Percentiles rank a stretch among this genome's conserved stretches.
Evolutionary conservation across 2,329 filamentous ascomycete genomes (phyloP).

Genomic region (Claviceps sp.): DNA sequence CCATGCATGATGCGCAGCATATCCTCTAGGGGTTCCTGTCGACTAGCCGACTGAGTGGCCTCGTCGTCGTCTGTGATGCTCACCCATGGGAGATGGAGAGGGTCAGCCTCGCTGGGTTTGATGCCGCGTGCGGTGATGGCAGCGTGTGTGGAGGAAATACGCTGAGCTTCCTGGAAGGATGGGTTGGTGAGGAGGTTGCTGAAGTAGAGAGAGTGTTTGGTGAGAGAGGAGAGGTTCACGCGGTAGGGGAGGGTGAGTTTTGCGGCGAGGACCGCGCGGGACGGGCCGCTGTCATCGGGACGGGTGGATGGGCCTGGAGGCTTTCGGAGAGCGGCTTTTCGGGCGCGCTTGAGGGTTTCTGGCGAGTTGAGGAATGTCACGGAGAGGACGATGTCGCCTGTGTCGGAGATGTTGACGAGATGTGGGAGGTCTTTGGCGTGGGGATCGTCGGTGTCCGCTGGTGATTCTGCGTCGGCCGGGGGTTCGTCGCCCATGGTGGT

Average conservation of each 20-base stretch:
- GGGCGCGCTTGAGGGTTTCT: constrained; percentile 32
- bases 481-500: constrained; percentile 2
- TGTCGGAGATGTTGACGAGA: constrained; percentile 36
- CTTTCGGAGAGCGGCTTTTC: constrained; percentile 19
- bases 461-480: constrained; percentile 6
- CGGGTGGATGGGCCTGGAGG: constrained; percentile 14
- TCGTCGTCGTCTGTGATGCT: constrained; percentile 54
- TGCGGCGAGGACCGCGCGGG: constrained; percentile 18
- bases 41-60: constrained; percentile 45
- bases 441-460: neutral
- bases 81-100: constrained; percentile 46
- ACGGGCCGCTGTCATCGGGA: neutral
- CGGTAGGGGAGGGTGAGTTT: constrained; percentile 38
- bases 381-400: constrained; percentile 53
- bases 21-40: constrained; percentile 51
- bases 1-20: constrained; percentile 54
- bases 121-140: constrained; percentile 33
- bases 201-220: constrained; percentile 56
- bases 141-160: constrained; percentile 37
- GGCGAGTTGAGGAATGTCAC: constrained; percentile 50
- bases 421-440: constrained; percentile 6
- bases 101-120: constrained; percentile 33
- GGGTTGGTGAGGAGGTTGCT: constrained; percentile 49
- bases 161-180: constrained; percentile 48
- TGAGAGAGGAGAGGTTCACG: constrained; percentile 43